These are phyloP conservation scores for Stachybotrys elegans DNA, from an alignment of 2,329 filamentous ascomycete species.

Conservation along the genomic window DNA sequence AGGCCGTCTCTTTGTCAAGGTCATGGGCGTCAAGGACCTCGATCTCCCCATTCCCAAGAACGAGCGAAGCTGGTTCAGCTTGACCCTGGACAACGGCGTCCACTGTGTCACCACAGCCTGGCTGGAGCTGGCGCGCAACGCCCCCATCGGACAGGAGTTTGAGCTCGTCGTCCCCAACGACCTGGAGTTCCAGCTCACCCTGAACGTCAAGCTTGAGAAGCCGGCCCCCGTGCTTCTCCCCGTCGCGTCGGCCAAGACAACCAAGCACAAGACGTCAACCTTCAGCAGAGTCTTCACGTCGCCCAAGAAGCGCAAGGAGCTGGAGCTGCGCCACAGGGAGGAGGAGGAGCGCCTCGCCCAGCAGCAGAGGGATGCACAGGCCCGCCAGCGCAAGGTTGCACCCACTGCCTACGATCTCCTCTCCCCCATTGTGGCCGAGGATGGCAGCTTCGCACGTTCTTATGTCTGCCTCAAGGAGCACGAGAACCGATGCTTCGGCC, in stretches of 20 bases:
- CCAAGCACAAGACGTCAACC: slow-evolving; percentile 73
- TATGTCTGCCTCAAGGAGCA: slow-evolving; percentile 94
- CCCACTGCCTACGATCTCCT: slow-evolving; percentile 81
- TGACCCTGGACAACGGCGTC: slow-evolving; percentile 96
- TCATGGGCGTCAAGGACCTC: slow-evolving; percentile 95
- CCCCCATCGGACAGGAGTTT: slow-evolving; percentile 96
- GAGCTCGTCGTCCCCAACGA: slow-evolving; percentile 96
- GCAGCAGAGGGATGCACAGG: slow-evolving; percentile 58
- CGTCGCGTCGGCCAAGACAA: slow-evolving; percentile 55
- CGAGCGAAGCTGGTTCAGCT: slow-evolving; percentile 88
- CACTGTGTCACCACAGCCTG: slow-evolving; percentile 97
- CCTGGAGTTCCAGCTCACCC: slow-evolving; percentile 95
- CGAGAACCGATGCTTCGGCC: slow-evolving; percentile 80
- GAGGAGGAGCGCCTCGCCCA: slow-evolving; percentile 70
- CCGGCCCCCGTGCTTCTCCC: slow-evolving; percentile 56
- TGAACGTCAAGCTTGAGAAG: slow-evolving; percentile 91
- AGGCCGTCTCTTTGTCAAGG: slow-evolving; percentile 92
- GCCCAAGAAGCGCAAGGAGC: slow-evolving; percentile 93
- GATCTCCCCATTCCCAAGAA: slow-evolving; percentile 86
- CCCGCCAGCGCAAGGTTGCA: slow-evolving; percentile 56
- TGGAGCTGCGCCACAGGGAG: slow-evolving; percentile 77
- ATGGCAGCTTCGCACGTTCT: slow-evolving; percentile 89
- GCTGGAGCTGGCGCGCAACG: slow-evolving; percentile 86
- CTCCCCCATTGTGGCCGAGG: slow-evolving; percentile 78
- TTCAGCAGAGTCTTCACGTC: slow-evolving; percentile 92